Conservation (phyloP, 768 basidiomycete species). For the Leucocoprinus leucothites region DNA sequence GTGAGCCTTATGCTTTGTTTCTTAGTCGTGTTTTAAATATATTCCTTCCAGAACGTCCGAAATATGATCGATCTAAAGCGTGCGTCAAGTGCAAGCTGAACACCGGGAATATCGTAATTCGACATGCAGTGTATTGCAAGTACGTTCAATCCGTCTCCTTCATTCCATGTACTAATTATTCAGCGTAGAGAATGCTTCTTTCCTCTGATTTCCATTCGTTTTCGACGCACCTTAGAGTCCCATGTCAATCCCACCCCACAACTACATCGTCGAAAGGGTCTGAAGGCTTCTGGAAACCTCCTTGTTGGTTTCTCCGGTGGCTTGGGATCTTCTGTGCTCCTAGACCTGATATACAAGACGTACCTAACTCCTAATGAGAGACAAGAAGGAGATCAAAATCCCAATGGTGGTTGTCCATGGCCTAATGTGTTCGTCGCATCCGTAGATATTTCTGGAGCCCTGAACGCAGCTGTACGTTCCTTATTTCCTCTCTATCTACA, state of each 20-base stretch:
- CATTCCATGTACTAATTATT: background rate
- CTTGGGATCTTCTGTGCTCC: slow-evolving; percentile 66
- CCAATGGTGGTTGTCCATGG: slow-evolving; percentile 43
- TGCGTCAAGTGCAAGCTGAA: slow-evolving; percentile 77
- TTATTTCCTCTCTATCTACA: slow-evolving; percentile 6
- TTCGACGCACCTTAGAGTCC: slow-evolving; percentile 64
- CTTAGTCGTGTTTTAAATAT: background rate
- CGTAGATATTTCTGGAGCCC: slow-evolving; percentile 63
- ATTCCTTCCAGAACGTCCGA: slow-evolving; percentile 51
- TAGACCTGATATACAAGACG: slow-evolving; percentile 61
- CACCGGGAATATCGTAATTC: slow-evolving; percentile 64
- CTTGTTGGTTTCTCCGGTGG: slow-evolving; percentile 78
- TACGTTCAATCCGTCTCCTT: slow-evolving; percentile 27
- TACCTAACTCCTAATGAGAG: slow-evolving; percentile 41
- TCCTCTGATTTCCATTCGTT: slow-evolving; percentile 58
- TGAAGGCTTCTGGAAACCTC: slow-evolving; percentile 68
- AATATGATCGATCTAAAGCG: slow-evolving; percentile 60
- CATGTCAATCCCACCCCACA: slow-evolving; percentile 40
- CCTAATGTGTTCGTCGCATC: slow-evolving; percentile 22
- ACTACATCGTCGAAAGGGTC: slow-evolving; percentile 40
- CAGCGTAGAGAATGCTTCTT: slow-evolving; percentile 50
- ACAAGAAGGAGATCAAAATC: slow-evolving; percentile 51
- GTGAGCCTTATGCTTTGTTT: slow-evolving; percentile 36
- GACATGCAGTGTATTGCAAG: slow-evolving; percentile 87
- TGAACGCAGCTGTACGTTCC: slow-evolving; percentile 49